These are phyloP conservation scores for Pseudocercospora fijiensis DNA, from an alignment of 2,329 filamentous ascomycete species.

Conservation along the genomic window DNA sequence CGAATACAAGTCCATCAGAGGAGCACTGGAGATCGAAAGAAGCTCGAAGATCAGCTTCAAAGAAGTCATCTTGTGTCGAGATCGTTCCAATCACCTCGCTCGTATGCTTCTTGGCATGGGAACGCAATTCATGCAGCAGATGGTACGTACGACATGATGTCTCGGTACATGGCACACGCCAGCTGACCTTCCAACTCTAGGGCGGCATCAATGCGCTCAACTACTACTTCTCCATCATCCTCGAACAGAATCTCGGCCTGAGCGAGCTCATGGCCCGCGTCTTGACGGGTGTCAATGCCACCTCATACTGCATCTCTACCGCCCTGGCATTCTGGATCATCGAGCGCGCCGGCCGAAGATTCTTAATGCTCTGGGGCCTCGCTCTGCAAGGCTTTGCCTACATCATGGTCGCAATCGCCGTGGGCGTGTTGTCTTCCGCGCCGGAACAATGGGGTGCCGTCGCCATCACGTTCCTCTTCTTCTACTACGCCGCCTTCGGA, in stretches of 20 bases:
- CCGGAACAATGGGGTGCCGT: slow-evolving; percentile 20
- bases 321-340: slow-evolving; percentile 22
- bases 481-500: slow-evolving; percentile 20
- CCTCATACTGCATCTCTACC: slow-evolving; percentile 18
- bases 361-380: slow-evolving; percentile 17
- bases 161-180: not conserved
- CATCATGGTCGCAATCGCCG: slow-evolving; percentile 18
- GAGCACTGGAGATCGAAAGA: slow-evolving; percentile 16
- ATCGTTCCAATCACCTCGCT: slow-evolving; percentile 16
- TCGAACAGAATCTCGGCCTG: slow-evolving; percentile 19
- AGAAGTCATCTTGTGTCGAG: slow-evolving; percentile 15
- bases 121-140: slow-evolving; percentile 15
- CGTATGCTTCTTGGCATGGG: slow-evolving; percentile 21
- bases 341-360: slow-evolving; percentile 15
- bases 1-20: slow-evolving; percentile 20
- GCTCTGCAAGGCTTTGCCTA: slow-evolving; percentile 16
- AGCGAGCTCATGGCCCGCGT: slow-evolving; percentile 17
- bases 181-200: not conserved
- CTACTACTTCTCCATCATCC: slow-evolving; percentile 19
- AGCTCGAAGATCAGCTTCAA: slow-evolving; percentile 15
- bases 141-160: not conserved
- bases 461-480: slow-evolving; percentile 21
- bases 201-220: slow-evolving; percentile 17
- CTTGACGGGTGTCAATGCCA: slow-evolving; percentile 20
- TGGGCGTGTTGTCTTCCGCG: slow-evolving; percentile 13